Base-by-base conservation (phyloP, 1,139 yeast genomes). In the Yarrowia galli region DNA sequence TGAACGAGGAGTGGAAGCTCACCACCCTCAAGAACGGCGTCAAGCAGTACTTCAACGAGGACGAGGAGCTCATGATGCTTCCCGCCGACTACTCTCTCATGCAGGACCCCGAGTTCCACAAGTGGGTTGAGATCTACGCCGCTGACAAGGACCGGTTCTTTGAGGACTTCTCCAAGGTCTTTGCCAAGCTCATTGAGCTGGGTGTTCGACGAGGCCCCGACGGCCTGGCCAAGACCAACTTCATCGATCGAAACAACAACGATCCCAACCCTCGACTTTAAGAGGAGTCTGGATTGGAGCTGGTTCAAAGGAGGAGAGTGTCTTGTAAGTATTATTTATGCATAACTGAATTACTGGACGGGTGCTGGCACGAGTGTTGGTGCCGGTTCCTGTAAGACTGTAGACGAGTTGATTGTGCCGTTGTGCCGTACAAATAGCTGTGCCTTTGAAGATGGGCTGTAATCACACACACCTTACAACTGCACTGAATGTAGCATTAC, bases 1-100 rank as follows among this genome's bases (percentile, higher is more conserved):
- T 92, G 72, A 83, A 85, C 74, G 91, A 87, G 72, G 83, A 86
- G 70, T 93, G 98, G 98, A 85, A 87, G 71, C 81, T 85, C 70
- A 87, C 85, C 89, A 79, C 78, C 73, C 73, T 79, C 69, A 77
- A 79, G 18, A 80, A 74, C 61, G 83, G 97, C 43, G 85, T 87
- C 72, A 85, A 84, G 75, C 98, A 92, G 80, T 92, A 86, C 78
- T 87, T 89, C 77, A 93, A 90, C 76, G 86, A 85, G 72, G 89
- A 85, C 72, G 83, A 90, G 71, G 79, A 79, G 73, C 71, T 75
- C 18, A 80, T 88, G 74, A 87, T 88, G 89, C 80, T 88, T 66
- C 89, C 89, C 32, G 82, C 90, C 4, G 92, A 88, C 74, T 80
- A 85, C 82, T 83, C 85, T 51, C 79, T 88, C 67, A 76, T 84